Conservation (phyloP, 495 filamentous ascomycete genomes). For the Daldinia caldariorum region DNA sequence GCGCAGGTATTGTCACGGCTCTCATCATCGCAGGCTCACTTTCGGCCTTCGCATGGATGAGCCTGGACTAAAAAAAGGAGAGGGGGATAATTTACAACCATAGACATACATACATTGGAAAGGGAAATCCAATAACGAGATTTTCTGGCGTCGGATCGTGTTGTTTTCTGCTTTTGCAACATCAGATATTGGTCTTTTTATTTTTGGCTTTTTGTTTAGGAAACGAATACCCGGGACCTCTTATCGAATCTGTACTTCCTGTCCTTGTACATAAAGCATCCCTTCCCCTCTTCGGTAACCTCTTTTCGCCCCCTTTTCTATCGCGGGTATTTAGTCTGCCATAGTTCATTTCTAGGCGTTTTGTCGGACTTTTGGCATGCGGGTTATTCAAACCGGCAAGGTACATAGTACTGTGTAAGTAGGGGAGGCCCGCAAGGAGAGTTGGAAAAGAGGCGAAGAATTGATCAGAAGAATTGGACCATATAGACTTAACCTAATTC, state of each 20-base stretch:
- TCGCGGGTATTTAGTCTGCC: not conserved
- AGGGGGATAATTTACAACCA: not conserved
- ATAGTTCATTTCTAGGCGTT: conserved; percentile 1
- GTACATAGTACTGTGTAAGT: too few relatives aligned
- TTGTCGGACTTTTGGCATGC: not conserved
- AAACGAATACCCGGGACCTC: conserved; percentile 33
- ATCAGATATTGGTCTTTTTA: conserved; percentile 9
- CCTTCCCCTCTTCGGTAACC: conserved; percentile 1
- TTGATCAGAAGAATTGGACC: not conserved
- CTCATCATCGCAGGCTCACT: conserved; percentile 51
- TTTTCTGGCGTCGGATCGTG: conserved; percentile 24
- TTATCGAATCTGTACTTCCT: not conserved
- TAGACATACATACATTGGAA: not conserved
- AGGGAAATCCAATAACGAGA: not conserved
- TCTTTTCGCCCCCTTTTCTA: conserved; percentile 4
- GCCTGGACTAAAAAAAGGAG: conserved; percentile 38
- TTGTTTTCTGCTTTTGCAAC: conserved; percentile 1
- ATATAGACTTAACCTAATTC: conserved; percentile 29
- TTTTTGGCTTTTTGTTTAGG: conserved; percentile 19
- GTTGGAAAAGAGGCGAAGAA: conserved; percentile 7
- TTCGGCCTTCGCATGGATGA: conserved; percentile 61
- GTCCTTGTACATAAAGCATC: conserved; percentile 25
- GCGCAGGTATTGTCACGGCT: conserved; percentile 71
- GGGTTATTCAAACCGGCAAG: not conserved
- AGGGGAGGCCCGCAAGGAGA: not conserved